These are phyloP conservation scores for Kwoniella sp. DNA, from an alignment of 768 basidiomycete genomes.

Conservation along the genomic window DNA sequence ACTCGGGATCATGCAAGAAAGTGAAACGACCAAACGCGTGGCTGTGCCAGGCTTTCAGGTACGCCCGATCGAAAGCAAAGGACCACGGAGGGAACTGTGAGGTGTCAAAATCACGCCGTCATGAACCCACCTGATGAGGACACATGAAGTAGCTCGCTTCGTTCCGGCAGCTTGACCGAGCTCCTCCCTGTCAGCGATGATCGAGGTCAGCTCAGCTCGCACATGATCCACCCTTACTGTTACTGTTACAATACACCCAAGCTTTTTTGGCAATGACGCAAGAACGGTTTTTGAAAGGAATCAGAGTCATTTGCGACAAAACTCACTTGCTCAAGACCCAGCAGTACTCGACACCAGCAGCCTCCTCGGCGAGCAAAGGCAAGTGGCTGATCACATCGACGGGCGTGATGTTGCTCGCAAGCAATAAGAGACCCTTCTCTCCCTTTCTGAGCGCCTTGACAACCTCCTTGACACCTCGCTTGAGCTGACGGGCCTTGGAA, in stretches of 20 bases:
- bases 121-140: constrained; percentile 69
- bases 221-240: no score
- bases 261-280: no score
- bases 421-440: constrained; percentile 88
- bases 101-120: neutral
- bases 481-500: constrained; percentile 90
- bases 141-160: constrained; percentile 96
- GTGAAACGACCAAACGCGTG: no score
- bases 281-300: no score
- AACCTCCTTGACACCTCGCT: constrained; percentile 97
- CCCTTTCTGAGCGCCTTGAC: constrained; percentile 97
- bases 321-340: constrained; percentile 57
- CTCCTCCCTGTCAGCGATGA: constrained; percentile 63
- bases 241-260: constrained; percentile 5
- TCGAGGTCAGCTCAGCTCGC: neutral
- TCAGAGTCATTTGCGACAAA: neutral
- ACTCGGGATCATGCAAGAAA: no score
- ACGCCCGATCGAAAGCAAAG: no score
- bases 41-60: no score
- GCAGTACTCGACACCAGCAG: constrained; percentile 59
- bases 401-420: constrained; percentile 96
- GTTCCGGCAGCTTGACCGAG: constrained; percentile 93
- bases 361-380: constrained; percentile 91
- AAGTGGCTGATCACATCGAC: constrained; percentile 98
- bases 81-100: no score